Conservation (phyloP, 2,329 filamentous ascomycete species). For the Fusarium zealandicum region DNA sequence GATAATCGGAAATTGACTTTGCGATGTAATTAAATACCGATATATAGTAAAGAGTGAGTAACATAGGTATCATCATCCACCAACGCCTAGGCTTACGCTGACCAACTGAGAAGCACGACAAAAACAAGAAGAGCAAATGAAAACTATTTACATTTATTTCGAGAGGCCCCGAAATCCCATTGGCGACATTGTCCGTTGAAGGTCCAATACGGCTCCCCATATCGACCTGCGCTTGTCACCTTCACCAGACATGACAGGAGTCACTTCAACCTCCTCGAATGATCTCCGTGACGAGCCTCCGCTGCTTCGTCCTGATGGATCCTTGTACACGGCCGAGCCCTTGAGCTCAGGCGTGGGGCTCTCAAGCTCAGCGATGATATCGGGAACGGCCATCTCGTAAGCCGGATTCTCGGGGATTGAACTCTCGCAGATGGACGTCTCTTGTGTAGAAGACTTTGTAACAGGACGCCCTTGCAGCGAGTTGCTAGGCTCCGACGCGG, state of each 20-base stretch:
- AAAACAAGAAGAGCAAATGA: background rate
- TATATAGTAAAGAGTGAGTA: conserved; percentile 6
- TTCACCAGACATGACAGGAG: conserved; percentile 11
- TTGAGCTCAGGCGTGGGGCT: background rate
- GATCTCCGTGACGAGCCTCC: conserved; percentile 16
- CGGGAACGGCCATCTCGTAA: background rate
- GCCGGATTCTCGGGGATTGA: background rate
- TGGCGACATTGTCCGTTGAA: conserved; percentile 5
- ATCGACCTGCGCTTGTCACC: conserved; percentile 6
- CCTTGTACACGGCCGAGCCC: background rate
- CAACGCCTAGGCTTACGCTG: background rate
- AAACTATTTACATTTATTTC: background rate
- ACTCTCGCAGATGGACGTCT: background rate
- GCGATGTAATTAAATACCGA: no score
- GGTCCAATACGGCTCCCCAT: conserved; percentile 7
- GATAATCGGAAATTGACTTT: no score
- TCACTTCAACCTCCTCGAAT: conserved; percentile 11
- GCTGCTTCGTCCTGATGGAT: conserved; percentile 10
- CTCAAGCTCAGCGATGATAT: conserved; percentile 14
- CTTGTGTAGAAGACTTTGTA: background rate
- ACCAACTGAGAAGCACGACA: background rate
- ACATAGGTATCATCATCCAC: conserved; percentile 28
- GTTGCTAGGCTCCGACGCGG: background rate
- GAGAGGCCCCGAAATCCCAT: background rate
- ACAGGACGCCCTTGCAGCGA: background rate